Evolutionary conservation across 208 protist genomes (phyloP), one percentile per base, ranked within the genome.

Genomic region (Acanthamoeba castellanii): DNA sequence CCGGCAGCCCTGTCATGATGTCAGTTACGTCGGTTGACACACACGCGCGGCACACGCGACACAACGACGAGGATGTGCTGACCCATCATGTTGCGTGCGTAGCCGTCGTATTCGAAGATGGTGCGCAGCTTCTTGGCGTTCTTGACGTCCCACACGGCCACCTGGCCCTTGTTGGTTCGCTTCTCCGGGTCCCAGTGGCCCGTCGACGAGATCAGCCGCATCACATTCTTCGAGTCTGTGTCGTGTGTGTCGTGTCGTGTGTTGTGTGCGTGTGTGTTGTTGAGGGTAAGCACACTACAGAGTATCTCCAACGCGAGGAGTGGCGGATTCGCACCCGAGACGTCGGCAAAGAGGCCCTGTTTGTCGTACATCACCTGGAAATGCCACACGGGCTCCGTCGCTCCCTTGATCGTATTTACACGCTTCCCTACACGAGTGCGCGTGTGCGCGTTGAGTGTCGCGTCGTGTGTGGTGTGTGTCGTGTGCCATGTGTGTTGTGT

Each of bases 41-140:
- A 68, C 27, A 22, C 61, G 8, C 61, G 8, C 61, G 6, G 8
- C 25, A 68, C 25, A 68, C 27, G 61, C 25, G 27, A 22, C 20
- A 68, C 61, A 68, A 9, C 25, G 27, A 68, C 25, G 61, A 22
- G 61, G 27, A 13, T 68, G 42, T 47, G 42, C 42, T 47, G 42
- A 32, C 68, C 68, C 14, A 76, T 76, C 68, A 76, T 76, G 68
- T 76, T 76, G 68, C 68, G 68, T 3, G 68, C 68, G 68, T 76
- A 76, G 25, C 68, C 68, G 32, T 76, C 68, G 68, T 76, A 27
- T 27, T 76, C 25, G n/a, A 76, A 76, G 68, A 76, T 4, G 25
- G 68, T 76, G 30, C 68, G 25, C 32, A 76, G 25, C 68, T 76
- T 76, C 13, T 18, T 16, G 57, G n/a, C 68, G 68, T 32, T 32